A percentile compares a stretch with the other conserved stretches of the same genome.
These are phyloP conservation scores for Murraya koenigii DNA, from an alignment of 345 rosid genomes.

Conservation along the genomic window DNA sequence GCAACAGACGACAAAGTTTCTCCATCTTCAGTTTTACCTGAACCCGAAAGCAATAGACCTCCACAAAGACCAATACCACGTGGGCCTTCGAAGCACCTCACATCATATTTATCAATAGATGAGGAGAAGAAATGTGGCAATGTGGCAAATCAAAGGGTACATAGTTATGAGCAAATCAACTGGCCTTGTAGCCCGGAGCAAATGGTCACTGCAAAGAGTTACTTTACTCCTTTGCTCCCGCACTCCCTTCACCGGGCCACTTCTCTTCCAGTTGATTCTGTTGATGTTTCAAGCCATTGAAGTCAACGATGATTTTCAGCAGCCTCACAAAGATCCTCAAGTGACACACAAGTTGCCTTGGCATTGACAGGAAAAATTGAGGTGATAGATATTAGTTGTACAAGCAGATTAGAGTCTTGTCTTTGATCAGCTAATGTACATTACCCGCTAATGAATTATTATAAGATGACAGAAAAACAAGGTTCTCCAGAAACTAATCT, in stretches of 20 bases:
- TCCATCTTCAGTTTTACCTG: constrained; percentile 10
- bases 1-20: constrained; percentile 12
- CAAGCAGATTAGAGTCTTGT: constrained; percentile 8
- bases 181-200: constrained; percentile 27
- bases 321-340: background rate
- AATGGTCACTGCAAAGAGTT: constrained; percentile 32
- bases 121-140: constrained; percentile 22
- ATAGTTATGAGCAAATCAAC: constrained; percentile 19
- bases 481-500: background rate
- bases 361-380: background rate
- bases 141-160: constrained; percentile 13
- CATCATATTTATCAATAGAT: constrained; percentile 4
- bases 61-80: constrained; percentile 10
- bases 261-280: constrained; percentile 88
- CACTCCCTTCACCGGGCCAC: constrained; percentile 65
- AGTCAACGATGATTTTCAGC: constrained; percentile 4
- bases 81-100: background rate
- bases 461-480: background rate
- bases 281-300: constrained; percentile 45
- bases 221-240: constrained; percentile 42
- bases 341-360: background rate
- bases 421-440: constrained; percentile 1
- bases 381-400: constrained; percentile 8
- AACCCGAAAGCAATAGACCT: constrained; percentile 8
- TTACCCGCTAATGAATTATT: constrained; percentile 2